These are phyloP conservation scores for Stagonosporopsis cucurbitacearum DNA, from an alignment of 2,329 filamentous ascomycete genomes.

Conservation along the genomic window DNA sequence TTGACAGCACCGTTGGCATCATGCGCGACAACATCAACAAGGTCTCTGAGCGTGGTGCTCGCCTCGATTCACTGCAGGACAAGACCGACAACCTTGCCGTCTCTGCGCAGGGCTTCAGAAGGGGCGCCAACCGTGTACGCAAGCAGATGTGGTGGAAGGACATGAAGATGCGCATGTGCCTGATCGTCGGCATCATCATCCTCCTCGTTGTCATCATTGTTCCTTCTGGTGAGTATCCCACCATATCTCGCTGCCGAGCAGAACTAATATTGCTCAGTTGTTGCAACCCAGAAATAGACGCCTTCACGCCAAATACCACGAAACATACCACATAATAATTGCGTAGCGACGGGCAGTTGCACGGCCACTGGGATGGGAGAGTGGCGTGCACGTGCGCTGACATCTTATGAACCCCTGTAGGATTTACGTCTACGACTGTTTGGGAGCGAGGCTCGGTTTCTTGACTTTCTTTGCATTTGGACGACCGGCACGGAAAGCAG, in stretches of 20 bases:
- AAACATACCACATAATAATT: conserved; percentile 43
- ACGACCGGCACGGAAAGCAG: conserved; percentile 34
- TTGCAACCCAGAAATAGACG: conserved; percentile 35
- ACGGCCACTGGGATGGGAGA: conserved; percentile 27
- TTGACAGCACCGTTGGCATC: conserved; percentile 91
- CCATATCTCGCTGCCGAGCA: too few relatives aligned
- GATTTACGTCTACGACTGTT: conserved; percentile 45
- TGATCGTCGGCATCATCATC: conserved; percentile 89
- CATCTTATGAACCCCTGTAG: conserved; percentile 39
- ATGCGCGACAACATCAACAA: conserved; percentile 99
- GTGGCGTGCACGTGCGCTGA: conserved; percentile 36
- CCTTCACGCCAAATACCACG: conserved; percentile 34
- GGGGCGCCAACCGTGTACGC: conserved; percentile 93
- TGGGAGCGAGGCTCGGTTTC: conserved; percentile 45
- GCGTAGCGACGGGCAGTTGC: conserved; percentile 27
- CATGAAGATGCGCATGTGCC: conserved; percentile 99
- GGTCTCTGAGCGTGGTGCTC: conserved; percentile 89
- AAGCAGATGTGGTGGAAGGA: conserved; percentile 99
- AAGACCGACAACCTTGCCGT: conserved; percentile 93
- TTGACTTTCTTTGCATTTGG: conserved; percentile 47
- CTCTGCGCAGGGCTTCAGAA: conserved; percentile 93
- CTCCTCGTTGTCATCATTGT: conserved; percentile 94
- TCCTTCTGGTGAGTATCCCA: conserved; percentile 75
- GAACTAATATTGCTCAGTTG: conserved; percentile 32
- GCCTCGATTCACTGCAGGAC: conserved; percentile 85